Conservation (phyloP, 768 basidiomycete species). For the Hirschioporus abietinus region DNA sequence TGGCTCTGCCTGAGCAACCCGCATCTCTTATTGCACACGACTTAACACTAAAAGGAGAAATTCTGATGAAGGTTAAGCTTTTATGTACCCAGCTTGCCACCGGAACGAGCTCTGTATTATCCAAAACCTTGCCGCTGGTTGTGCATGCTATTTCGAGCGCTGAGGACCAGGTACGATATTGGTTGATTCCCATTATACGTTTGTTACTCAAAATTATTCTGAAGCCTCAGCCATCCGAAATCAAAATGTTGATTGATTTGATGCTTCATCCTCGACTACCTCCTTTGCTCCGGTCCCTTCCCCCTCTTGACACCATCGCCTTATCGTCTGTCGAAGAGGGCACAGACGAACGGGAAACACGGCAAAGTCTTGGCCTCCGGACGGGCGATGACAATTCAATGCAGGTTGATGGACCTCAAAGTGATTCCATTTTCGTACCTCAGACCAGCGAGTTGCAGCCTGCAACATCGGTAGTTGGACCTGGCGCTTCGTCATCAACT, state of each 20-base stretch:
- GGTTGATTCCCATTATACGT: not conserved
- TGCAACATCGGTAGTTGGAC: too few relatives aligned
- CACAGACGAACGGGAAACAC: slow-evolving; percentile 50
- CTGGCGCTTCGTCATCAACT: too few relatives aligned
- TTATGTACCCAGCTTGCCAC: slow-evolving; percentile 44
- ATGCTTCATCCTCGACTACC: slow-evolving; percentile 79
- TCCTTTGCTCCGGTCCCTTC: slow-evolving; percentile 63
- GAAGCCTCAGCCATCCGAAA: slow-evolving; percentile 1
- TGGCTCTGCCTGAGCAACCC: slow-evolving; percentile 52
- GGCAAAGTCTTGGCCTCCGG: slow-evolving; percentile 35
- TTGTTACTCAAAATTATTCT: not conserved
- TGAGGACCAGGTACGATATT: slow-evolving; percentile 3
- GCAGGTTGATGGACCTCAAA: not conserved
- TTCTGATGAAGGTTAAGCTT: slow-evolving; percentile 42
- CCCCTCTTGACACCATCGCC: slow-evolving; percentile 54
- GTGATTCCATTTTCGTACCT: not conserved
- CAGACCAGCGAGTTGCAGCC: not conserved
- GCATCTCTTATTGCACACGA: slow-evolving; percentile 52
- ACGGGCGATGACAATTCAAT: slow-evolving; percentile 11
- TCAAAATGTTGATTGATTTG: slow-evolving; percentile 38
- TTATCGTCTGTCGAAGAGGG: slow-evolving; percentile 61
- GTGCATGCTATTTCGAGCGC: slow-evolving; percentile 30
- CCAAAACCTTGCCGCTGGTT: slow-evolving; percentile 55
- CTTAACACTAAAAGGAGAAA: slow-evolving; percentile 37
- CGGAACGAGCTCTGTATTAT: slow-evolving; percentile 54